These are phyloP conservation scores for Fusarium sp. DNA, from an alignment of 2,329 filamentous ascomycete genomes.

Conservation along the genomic window DNA sequence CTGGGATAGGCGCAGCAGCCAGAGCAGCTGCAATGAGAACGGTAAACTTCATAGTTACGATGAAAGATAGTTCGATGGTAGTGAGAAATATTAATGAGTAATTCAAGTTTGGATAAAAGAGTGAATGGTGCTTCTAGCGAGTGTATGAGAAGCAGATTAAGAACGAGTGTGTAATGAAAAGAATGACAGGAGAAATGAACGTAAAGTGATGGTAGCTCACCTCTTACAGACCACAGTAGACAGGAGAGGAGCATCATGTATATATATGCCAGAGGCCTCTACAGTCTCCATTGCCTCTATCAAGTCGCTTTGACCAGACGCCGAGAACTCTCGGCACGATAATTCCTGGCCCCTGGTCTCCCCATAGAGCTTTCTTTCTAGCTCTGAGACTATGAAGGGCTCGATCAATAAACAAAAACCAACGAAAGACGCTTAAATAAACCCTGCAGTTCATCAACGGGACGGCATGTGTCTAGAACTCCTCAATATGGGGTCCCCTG, in stretches of 20 bases:
- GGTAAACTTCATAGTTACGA: conserved; percentile 42
- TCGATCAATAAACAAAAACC: not conserved
- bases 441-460: conserved; percentile 9
- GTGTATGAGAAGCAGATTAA: conserved; percentile 10
- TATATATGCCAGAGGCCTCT: conserved; percentile 10
- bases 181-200: conserved; percentile 16
- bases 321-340: conserved; percentile 32
- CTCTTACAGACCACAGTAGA: not conserved
- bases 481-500: conserved; percentile 3
- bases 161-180: not conserved
- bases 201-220: conserved; percentile 4
- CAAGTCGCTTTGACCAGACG: not conserved
- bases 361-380: conserved; percentile 2
- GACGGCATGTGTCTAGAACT: conserved; percentile 20
- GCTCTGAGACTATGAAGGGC: not conserved
- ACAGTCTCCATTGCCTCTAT: not conserved
- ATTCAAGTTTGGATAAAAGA: not conserved
- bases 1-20: conserved; percentile 31
- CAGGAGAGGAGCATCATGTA: not conserved
- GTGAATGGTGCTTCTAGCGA: conserved; percentile 6
- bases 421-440: conserved; percentile 3
- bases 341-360: conserved; percentile 25
- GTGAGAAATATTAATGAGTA: not conserved
- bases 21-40: conserved; percentile 36
- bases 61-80: not conserved